phyloP scores from a whole-genome alignment of 2,329 filamentous ascomycete genomes.

The Hypoxylon sp. region DNA sequence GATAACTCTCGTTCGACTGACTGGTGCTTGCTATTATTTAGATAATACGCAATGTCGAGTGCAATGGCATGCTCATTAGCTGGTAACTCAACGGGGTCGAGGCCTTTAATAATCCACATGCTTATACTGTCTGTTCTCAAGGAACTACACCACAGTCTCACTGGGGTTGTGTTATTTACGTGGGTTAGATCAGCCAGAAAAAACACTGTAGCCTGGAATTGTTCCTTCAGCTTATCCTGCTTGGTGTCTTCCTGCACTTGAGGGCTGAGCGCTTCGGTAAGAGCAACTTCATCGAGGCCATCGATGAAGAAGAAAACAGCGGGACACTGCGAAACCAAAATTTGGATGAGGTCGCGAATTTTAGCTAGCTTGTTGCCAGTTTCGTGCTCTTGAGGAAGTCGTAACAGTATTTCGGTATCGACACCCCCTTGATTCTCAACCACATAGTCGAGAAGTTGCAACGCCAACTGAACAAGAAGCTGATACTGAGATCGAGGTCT shows the following conservation, averaged over 20 bases:
- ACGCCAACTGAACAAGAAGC: background rate
- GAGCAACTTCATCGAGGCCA: background rate
- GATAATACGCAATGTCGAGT: background rate
- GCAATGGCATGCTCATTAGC: background rate
- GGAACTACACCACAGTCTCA: background rate
- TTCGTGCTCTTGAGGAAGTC: background rate
- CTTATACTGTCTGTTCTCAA: background rate
- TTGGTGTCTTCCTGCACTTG: background rate
- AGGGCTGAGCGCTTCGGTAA: background rate
- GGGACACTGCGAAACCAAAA: background rate
- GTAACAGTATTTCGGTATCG: background rate
- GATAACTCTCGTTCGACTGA: background rate
- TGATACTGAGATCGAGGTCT: background rate
- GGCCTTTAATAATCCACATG: background rate
- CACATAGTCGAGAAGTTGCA: constrained; percentile 3
- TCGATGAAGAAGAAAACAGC: constrained; percentile 2
- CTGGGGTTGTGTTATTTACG: background rate
- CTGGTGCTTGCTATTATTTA: background rate
- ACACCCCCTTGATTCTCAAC: background rate
- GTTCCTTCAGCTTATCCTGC: background rate
- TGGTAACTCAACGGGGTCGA: background rate
- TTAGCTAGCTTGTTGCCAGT: background rate
- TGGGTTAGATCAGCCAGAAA: background rate
- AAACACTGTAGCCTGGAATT: background rate
- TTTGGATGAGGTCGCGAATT: background rate